A percentile compares a stretch with the other conserved stretches of the same genome.
Conservation (phyloP, 768 basidiomycete genomes). For the Suillus variegatus region DNA sequence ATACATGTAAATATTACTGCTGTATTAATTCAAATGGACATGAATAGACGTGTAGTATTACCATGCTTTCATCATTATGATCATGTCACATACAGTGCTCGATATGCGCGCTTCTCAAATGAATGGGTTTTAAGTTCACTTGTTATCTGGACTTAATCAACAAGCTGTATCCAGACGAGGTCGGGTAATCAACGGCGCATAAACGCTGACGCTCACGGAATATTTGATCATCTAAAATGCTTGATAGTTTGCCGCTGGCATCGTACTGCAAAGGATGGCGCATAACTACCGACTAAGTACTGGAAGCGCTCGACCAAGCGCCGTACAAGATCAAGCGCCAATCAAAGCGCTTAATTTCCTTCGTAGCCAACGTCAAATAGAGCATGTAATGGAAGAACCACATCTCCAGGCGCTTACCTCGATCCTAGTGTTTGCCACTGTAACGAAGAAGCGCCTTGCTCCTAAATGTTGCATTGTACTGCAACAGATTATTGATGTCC, state of each 20-base stretch:
- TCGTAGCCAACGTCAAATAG: not conserved
- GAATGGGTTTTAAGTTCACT: not conserved
- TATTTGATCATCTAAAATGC: not conserved
- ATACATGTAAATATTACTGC: not conserved
- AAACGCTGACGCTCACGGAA: not conserved
- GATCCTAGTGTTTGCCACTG: constrained; percentile 42
- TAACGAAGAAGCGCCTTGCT: constrained; percentile 84
- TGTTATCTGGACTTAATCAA: not conserved
- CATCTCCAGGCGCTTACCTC: not conserved
- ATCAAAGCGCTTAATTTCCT: not conserved
- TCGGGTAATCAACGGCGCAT: not conserved
- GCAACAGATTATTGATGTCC: constrained; percentile 91
- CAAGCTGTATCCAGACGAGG: not conserved
- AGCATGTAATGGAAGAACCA: not conserved
- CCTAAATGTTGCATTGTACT: constrained; percentile 93
- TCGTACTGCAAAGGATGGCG: constrained; percentile 12
- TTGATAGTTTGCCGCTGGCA: constrained; percentile 2
- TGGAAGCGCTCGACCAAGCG: not conserved
- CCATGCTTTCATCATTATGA: not conserved
- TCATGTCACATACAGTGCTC: not conserved
- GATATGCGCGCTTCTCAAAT: not conserved
- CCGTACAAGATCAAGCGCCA: not conserved
- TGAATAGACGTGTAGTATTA: not conserved
- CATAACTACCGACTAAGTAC: not conserved
- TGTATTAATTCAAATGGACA: not conserved